Evolutionary conservation across 1,284 basidiomycete species (phyloP).

Genomic region (Moniliophthora roreri): DNA sequence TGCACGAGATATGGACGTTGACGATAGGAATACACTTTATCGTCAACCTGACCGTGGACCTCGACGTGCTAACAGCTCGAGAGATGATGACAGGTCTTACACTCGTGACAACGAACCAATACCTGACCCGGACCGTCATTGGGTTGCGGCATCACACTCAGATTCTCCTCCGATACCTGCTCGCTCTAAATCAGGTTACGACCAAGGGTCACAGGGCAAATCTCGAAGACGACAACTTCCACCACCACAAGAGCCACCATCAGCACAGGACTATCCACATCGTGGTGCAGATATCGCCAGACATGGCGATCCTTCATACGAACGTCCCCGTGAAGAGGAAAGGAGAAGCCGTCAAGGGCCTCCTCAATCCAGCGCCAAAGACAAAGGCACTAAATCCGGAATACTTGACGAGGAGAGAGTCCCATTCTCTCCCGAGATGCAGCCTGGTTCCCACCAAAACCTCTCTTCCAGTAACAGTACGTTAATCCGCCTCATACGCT

Average conservation of each 20-base stretch:
- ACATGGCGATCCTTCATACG: neutral
- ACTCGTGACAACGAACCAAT: conserved; percentile 22
- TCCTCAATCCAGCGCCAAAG: neutral
- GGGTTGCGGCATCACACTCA: conserved; percentile 20
- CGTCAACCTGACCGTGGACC: conserved; percentile 19
- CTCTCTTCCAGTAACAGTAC: conserved; percentile 66
- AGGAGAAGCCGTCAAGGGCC: neutral
- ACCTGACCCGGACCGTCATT: conserved; percentile 30
- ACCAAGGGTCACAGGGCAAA: conserved; percentile 19
- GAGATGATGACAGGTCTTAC: conserved; percentile 23
- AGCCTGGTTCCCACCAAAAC: conserved; percentile 40
- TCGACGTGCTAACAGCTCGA: conserved; percentile 28
- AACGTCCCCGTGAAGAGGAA: neutral
- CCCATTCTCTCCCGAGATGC: too few species aligned
- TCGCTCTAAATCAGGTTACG: neutral
- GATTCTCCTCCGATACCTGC: too few species aligned
- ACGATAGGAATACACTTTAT: conserved; percentile 19
- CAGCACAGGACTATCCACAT: neutral
- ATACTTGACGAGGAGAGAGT: too few species aligned
- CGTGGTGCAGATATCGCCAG: neutral
- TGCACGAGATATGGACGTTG: conserved; percentile 13
- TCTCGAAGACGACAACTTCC: conserved; percentile 17
- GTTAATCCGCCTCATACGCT: conserved; percentile 68
- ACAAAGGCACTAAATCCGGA: too few species aligned
- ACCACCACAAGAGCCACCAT: neutral